Conservation (phyloP, 2,329 filamentous ascomycete genomes). For the Huntiella moniliformis region DNA sequence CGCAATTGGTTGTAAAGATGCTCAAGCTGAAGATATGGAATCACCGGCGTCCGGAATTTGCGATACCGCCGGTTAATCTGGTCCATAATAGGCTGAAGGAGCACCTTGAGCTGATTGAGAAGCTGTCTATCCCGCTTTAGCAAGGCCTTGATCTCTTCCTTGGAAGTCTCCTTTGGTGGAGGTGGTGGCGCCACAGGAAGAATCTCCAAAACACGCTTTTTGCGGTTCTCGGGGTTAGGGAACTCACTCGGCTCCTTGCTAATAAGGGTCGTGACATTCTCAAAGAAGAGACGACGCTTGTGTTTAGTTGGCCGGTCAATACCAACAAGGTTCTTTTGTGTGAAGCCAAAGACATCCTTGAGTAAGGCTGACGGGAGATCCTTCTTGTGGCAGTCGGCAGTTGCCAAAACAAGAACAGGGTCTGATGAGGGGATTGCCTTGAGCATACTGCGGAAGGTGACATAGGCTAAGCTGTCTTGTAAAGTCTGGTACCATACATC, state of each 20-base stretch:
- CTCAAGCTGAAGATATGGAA: slow-evolving; percentile 53
- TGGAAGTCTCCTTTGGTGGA: slow-evolving; percentile 47
- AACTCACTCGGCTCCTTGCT: slow-evolving; percentile 68
- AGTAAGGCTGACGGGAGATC: slow-evolving; percentile 46
- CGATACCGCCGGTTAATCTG: slow-evolving; percentile 82
- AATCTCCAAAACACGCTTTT: slow-evolving; percentile 63
- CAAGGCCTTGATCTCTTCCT: slow-evolving; percentile 62
- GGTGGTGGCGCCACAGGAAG: slow-evolving; percentile 58
- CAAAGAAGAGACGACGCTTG: slow-evolving; percentile 64
- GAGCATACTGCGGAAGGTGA: slow-evolving; percentile 68
- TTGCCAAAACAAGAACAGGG: slow-evolving; percentile 71
- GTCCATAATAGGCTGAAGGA: slow-evolving; percentile 90
- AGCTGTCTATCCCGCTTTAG: slow-evolving; percentile 67
- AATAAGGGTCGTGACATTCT: slow-evolving; percentile 54
- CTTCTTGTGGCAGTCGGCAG: slow-evolving; percentile 50
- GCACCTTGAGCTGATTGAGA: slow-evolving; percentile 72
- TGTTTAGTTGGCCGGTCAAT: slow-evolving; percentile 45
- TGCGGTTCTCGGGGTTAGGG: slow-evolving; percentile 68
- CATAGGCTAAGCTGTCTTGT: slow-evolving; percentile 46
- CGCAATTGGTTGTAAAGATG: slow-evolving; percentile 76
- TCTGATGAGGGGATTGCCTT: slow-evolving; percentile 75
- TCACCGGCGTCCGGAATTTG: slow-evolving; percentile 65
- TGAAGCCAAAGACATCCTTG: slow-evolving; percentile 69
- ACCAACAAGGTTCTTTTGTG: slow-evolving; percentile 54
- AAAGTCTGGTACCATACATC: slow-evolving; percentile 64